A percentile compares a stretch with the other conserved stretches of the same genome.
Conservation (phyloP, 169 alveolate genomes). For the Perkinsus marinus region DNA sequence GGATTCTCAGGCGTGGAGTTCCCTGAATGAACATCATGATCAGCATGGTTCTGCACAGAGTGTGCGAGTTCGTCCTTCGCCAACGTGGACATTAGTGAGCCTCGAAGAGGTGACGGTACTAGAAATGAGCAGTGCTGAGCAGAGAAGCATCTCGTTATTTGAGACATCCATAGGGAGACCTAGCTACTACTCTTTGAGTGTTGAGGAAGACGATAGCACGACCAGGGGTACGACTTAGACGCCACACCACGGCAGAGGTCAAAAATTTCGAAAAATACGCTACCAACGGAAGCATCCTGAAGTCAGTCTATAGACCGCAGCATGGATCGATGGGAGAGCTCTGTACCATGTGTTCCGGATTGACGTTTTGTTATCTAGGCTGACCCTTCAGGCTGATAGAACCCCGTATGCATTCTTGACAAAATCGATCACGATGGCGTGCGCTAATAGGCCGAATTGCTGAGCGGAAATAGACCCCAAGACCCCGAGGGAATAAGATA, state of each 20-base stretch:
- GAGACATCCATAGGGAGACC: neutral
- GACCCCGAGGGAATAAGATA: neutral
- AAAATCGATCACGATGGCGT: neutral
- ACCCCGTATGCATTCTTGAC: neutral
- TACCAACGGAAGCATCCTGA: neutral
- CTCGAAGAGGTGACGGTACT: neutral
- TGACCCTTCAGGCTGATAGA: neutral
- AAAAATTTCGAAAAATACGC: neutral
- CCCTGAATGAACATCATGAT: neutral
- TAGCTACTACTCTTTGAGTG: neutral
- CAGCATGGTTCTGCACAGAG: neutral
- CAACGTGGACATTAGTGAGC: neutral
- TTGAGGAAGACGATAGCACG: neutral
- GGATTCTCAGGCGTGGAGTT: neutral
- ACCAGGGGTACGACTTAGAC: neutral
- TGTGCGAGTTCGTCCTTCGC: neutral
- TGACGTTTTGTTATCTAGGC: too few species aligned
- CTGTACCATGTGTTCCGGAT: too few species aligned
- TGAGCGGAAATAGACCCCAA: too few species aligned
- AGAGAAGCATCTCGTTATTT: neutral
- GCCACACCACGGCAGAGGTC: neutral
- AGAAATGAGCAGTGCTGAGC: neutral
- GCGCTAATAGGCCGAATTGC: neutral
- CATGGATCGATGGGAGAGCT: too few species aligned
- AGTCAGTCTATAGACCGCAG: too few species aligned